Conservation (phyloP, 495 filamentous ascomycete species). For the Paragyromitra xinjiangensis region DNA sequence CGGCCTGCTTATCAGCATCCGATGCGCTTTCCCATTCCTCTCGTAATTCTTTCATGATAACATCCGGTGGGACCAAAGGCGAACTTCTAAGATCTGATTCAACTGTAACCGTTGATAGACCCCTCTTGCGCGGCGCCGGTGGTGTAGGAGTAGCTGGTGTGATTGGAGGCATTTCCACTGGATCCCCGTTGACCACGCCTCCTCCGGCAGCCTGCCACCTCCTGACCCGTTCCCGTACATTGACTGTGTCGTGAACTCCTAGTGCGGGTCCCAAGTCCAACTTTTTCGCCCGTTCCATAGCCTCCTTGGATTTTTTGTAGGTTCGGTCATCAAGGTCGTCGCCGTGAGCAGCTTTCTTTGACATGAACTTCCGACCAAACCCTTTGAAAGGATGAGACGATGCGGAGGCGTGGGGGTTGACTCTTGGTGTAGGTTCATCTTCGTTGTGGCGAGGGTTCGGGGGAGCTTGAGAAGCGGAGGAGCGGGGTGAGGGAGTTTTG, state of each 20-base stretch:
- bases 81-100: conserved; percentile 22
- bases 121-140: conserved; percentile 39
- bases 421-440: conserved; percentile 53
- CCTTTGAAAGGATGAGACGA: conserved; percentile 51
- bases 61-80: conserved; percentile 51
- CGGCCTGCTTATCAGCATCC: conserved; percentile 52
- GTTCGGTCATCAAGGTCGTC: conserved; percentile 52
- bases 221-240: conserved; percentile 57
- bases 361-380: conserved; percentile 49
- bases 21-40: conserved; percentile 57
- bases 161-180: conserved; percentile 54
- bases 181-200: conserved; percentile 55
- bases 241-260: conserved; percentile 66
- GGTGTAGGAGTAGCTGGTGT: conserved; percentile 54
- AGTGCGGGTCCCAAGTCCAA: conserved; percentile 65
- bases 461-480: conserved; percentile 57
- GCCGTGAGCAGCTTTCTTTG: conserved; percentile 41
- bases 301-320: conserved; percentile 51
- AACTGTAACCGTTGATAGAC: conserved; percentile 27
- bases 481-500: conserved; percentile 57
- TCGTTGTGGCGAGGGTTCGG: conserved; percentile 55
- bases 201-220: conserved; percentile 57
- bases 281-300: conserved; percentile 41
- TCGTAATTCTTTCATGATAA: conserved; percentile 46
- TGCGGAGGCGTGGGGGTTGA: conserved; percentile 48